Conservation (phyloP, 2,329 filamentous ascomycete genomes). For the Exophiala mesophila region DNA sequence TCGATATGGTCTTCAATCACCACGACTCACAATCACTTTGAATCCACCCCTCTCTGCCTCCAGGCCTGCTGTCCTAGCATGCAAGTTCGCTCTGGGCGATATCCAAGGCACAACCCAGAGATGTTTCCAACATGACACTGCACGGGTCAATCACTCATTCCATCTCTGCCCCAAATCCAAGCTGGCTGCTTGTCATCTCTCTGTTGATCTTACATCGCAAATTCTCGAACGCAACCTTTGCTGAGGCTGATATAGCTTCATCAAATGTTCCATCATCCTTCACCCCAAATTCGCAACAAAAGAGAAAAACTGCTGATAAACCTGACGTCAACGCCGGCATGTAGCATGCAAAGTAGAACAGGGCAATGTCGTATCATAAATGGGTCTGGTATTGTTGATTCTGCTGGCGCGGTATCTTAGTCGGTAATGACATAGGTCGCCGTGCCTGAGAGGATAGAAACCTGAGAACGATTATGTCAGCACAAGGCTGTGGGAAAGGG, state of each 20-base stretch:
- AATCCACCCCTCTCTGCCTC: no score
- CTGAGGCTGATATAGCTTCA: no score
- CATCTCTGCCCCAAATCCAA: no score
- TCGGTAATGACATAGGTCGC: slow-evolving; percentile 45
- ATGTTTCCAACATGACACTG: no score
- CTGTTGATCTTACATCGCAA: not conserved
- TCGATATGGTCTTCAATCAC: no score
- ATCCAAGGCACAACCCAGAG: no score
- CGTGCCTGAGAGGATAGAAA: slow-evolving; percentile 45
- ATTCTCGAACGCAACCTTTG: not conserved
- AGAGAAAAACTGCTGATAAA: slow-evolving; percentile 10
- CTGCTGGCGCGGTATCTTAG: slow-evolving; percentile 9
- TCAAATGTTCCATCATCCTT: not conserved
- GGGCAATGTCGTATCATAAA: slow-evolving; percentile 21
- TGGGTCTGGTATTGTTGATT: slow-evolving; percentile 3
- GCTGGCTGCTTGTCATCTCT: not conserved
- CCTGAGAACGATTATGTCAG: slow-evolving; percentile 33
- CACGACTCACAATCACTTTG: no score
- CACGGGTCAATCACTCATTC: no score
- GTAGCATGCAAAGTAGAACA: slow-evolving; percentile 17
- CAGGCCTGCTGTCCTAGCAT: no score
- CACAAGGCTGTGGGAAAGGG: slow-evolving; percentile 1
- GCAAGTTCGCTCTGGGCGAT: no score
- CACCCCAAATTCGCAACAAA: slow-evolving; percentile 1
- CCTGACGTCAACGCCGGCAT: slow-evolving; percentile 21